These are phyloP conservation scores for Jatropha curcas DNA, from an alignment of 345 rosid species.

Conservation along the genomic window DNA sequence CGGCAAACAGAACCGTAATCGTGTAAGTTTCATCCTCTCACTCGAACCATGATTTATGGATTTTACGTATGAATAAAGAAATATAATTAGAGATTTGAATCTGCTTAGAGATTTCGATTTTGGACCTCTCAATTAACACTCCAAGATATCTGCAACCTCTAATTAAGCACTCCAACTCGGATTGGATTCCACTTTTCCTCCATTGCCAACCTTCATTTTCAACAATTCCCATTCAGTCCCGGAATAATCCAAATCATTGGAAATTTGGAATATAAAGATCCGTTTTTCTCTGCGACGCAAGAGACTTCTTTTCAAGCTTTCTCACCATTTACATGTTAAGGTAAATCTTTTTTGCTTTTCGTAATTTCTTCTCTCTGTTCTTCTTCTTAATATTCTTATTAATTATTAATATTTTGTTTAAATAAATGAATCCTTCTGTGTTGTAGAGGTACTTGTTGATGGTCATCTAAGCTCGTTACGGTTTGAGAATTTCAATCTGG, in stretches of 20 bases:
- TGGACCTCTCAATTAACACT: too few species aligned
- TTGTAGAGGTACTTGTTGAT: conserved; percentile 47
- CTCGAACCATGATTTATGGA: too few species aligned
- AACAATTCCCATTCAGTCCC: background rate
- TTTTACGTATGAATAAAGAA: too few species aligned
- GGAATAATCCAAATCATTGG: background rate
- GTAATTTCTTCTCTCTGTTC: background rate
- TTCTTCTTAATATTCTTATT: background rate
- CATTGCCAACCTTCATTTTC: background rate
- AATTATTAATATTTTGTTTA: background rate
- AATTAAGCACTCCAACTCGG: too few species aligned
- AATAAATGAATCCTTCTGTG: background rate
- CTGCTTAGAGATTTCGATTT: too few species aligned
- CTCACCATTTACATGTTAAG: background rate
- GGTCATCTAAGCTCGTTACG: conserved; percentile 54
- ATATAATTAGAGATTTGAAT: too few species aligned
- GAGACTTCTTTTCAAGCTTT: background rate
- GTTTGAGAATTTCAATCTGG: conserved; percentile 22
- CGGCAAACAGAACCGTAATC: too few species aligned
- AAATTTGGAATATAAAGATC: background rate
- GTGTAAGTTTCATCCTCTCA: too few species aligned
- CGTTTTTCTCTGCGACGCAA: background rate
- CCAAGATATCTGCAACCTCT: too few species aligned
- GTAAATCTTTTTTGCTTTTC: background rate
- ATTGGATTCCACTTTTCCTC: background rate